phyloP scores from a whole-genome alignment of 768 basidiomycete genomes.

The Gloeophyllum trabeum region DNA sequence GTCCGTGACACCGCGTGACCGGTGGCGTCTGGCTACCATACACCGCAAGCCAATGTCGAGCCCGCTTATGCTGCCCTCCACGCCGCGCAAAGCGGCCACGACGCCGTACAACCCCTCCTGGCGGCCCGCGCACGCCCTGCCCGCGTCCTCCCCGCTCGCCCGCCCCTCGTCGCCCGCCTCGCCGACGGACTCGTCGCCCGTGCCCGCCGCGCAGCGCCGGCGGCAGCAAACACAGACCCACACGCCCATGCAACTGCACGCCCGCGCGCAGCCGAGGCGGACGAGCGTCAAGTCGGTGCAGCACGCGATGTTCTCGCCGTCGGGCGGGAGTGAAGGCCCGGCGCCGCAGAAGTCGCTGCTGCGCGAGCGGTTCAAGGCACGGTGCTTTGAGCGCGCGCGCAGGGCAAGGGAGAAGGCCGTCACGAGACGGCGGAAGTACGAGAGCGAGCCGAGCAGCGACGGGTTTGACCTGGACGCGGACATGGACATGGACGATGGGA shows the following conservation, averaged over 20 bases:
- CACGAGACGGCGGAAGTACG: constrained; percentile 4
- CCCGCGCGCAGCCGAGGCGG: neutral
- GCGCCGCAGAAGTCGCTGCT: constrained; percentile 9
- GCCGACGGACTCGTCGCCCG: neutral
- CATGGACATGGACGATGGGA: constrained; percentile 10
- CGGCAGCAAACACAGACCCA: neutral
- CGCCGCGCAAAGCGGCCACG: neutral
- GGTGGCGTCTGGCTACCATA: neutral
- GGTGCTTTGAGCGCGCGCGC: constrained; percentile 12
- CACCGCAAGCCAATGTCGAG: neutral
- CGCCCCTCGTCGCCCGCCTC: neutral
- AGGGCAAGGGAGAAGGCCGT: constrained; percentile 10
- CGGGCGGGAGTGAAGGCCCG: neutral
- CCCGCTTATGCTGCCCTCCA: neutral
- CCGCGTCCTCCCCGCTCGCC: neutral
- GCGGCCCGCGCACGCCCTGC: neutral
- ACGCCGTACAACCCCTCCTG: neutral
- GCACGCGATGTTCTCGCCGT: neutral
- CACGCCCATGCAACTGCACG: neutral
- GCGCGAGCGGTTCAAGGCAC: constrained; percentile 12
- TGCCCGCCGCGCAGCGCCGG: neutral
- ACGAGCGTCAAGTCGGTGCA: neutral
- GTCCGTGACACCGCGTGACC: neutral
- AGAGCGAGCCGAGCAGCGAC: constrained; percentile 11
- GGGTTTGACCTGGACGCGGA: no score